Conservation (phyloP, 495 filamentous ascomycete species). For the Aspergillus baeticus region DNA sequence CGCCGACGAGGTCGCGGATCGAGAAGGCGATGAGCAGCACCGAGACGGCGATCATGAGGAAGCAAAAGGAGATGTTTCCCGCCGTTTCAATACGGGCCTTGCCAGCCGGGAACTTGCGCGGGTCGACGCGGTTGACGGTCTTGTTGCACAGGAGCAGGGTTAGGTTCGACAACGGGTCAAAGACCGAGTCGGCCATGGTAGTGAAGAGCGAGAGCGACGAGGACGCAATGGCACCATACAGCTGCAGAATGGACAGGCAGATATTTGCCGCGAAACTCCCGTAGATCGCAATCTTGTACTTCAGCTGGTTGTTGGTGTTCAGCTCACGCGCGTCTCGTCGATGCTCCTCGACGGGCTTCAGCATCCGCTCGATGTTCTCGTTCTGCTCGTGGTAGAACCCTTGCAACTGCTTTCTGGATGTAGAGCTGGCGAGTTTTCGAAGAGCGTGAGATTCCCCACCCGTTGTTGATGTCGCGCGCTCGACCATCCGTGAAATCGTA, state of each 20-base stretch:
- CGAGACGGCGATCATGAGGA: constrained; percentile 91
- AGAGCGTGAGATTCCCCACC: constrained; percentile 23
- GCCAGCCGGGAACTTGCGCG: constrained; percentile 86
- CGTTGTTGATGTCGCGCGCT: constrained; percentile 29
- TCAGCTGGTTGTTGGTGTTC: constrained; percentile 75
- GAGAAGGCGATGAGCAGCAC: constrained; percentile 89
- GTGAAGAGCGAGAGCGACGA: constrained; percentile 93
- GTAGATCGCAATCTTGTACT: constrained; percentile 84
- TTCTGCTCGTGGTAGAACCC: constrained; percentile 92
- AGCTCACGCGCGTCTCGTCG: constrained; percentile 74
- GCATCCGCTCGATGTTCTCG: constrained; percentile 84
- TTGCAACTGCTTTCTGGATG: constrained; percentile 63
- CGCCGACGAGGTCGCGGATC: constrained; percentile 59
- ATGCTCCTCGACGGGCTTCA: constrained; percentile 94
- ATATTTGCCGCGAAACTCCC: constrained; percentile 89
- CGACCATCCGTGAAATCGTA: constrained; percentile 1
- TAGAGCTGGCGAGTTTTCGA: constrained; percentile 33
- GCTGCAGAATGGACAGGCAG: constrained; percentile 71
- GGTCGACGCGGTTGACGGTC: constrained; percentile 84
- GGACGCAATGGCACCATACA: constrained; percentile 86
- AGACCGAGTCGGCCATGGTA: constrained; percentile 95
- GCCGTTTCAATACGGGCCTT: constrained; percentile 95
- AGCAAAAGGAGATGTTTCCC: constrained; percentile 96
- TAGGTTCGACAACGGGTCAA: constrained; percentile 90
- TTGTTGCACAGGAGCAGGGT: constrained; percentile 86